Evolutionary conservation across 2,329 filamentous ascomycete genomes (phyloP), one percentile per base, ranked within the genome.

Genomic region (Hyphodiscus sp.): DNA sequence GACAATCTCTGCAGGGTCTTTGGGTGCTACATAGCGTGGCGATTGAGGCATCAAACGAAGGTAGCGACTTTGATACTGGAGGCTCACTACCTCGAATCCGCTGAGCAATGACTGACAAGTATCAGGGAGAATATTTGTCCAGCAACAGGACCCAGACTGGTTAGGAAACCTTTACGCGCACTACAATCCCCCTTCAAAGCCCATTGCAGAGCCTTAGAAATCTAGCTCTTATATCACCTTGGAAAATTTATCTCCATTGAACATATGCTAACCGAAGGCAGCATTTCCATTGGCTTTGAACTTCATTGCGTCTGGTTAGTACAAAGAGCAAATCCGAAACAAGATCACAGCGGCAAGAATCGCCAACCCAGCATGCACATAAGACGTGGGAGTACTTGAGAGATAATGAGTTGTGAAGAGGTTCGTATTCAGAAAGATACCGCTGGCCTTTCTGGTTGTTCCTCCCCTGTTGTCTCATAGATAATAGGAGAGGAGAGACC

Each of bases 231-330:
- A 15, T 4, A 4, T n/a, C 33, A 6, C 33, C 11, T n/a, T n/a
- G n/a, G n/a, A n/a, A n/a, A n/a, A 38, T n/a, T 6, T 6, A 38
- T n/a, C 33, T 38, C 16, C 11, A 38, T 10, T 47, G 45, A 29
- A 47, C n/a, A 30, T n/a, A 49, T 50, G 51, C 58, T 65, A 57
- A 63, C 54, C 20, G 5, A 16, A 55, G 41, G 20, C 65, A 94
- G 89, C 86, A 61, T 74, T 90, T 61, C 89, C 89, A 63, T 75
- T 94, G 71, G 87, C 89, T 70, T 78, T 94, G 68, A 94, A 94
- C 75, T 94, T 94, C 76, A 88, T 94, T 75, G 89, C 89, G 71
- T 89, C 88, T 76, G 87, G 89, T 94, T 83, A 92, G 89, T 92
- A 71, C 56, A 56, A 51, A 53, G 42, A 66, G 52, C 58, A 64